Conservation (phyloP, 208 protist species). For the Leishmania tarentolae region DNA sequence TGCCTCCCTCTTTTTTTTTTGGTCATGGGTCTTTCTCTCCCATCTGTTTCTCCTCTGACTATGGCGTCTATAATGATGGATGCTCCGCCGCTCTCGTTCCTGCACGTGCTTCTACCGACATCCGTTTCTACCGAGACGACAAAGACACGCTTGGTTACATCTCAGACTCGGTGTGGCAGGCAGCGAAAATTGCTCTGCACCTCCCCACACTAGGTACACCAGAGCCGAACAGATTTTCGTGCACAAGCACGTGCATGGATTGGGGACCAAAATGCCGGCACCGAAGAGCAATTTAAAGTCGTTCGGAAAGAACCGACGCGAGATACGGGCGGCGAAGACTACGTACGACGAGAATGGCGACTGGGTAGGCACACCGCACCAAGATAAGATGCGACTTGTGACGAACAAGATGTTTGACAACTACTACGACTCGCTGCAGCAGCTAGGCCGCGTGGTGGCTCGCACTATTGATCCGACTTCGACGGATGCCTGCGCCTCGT, state of each 20-base stretch:
- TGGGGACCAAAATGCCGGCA: slow-evolving; percentile 28
- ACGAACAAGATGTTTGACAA: slow-evolving; percentile 55
- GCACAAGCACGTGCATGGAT: neutral
- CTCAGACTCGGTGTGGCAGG: neutral
- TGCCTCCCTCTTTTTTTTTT: neutral
- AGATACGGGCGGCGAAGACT: slow-evolving; percentile 35
- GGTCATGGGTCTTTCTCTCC: neutral
- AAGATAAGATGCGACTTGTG: slow-evolving; percentile 57
- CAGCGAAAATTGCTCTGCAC: neutral
- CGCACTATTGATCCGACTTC: slow-evolving; percentile 18
- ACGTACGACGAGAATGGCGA: slow-evolving; percentile 75
- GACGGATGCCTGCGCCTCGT: neutral
- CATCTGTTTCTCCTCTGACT: neutral
- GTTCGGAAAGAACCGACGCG: slow-evolving; percentile 70
- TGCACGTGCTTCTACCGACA: neutral
- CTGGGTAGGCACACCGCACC: slow-evolving; percentile 61
- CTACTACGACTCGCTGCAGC: slow-evolving; percentile 80
- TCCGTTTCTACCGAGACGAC: neutral
- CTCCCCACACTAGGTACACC: neutral
- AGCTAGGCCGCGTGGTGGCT: slow-evolving; percentile 38
- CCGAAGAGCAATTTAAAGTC: slow-evolving; percentile 64
- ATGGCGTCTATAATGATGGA: neutral
- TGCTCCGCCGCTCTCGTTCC: neutral
- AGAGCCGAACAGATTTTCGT: neutral
- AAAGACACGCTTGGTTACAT: neutral